Base-by-base conservation (phyloP, 2,329 filamentous ascomycete species). In the Penicillium digitatum region DNA sequence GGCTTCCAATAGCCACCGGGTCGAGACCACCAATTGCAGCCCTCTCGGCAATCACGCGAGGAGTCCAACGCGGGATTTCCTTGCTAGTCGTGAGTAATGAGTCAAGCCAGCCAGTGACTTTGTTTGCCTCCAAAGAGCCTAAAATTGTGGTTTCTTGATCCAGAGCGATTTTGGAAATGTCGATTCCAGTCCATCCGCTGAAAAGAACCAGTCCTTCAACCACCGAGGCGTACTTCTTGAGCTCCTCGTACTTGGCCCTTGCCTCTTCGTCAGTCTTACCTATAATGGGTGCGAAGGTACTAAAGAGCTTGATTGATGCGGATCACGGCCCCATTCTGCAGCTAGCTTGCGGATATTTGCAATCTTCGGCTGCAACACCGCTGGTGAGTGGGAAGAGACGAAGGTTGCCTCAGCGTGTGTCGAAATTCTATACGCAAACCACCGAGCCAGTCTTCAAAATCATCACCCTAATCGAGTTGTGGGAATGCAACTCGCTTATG, bases 361-460 rank as follows among this genome's bases (percentile, higher is more conserved):
- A 32, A 85, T 74, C 50, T 82, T 81, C 1, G 79, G 78, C 1
- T 72, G 68, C 4, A 84, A 69, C 0, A 82, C 69, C 3, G 69
- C 58, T 0, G 81, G 78, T 0, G 78, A 80, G 62, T 83, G 81
- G 0, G 77, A 77, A 0, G 80, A 81, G 3, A 85, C 80, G 56
- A 85, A 85, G 43, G 85, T 82, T 1, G 79, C 82, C 69, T 86
- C 83, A 1, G 82, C 83, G 55, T 85, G 82, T 0, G 74, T 79
- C 2, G 81, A 76, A 0, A 82, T 72, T 56, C 79, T 81, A 42
- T 46, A 45, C 16, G 20, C 22, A 46, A 35, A 31, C 11, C 11
- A 3, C 24, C 24, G 12, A 16, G 29, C 40, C 22, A 35, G 26
- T 32, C 20, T 37, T 26, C 16, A 22, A 27, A 16, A 11, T 10